These are phyloP conservation scores for Aspergillus japonicus DNA, from an alignment of 2,329 filamentous ascomycete genomes.

Conservation along the genomic window DNA sequence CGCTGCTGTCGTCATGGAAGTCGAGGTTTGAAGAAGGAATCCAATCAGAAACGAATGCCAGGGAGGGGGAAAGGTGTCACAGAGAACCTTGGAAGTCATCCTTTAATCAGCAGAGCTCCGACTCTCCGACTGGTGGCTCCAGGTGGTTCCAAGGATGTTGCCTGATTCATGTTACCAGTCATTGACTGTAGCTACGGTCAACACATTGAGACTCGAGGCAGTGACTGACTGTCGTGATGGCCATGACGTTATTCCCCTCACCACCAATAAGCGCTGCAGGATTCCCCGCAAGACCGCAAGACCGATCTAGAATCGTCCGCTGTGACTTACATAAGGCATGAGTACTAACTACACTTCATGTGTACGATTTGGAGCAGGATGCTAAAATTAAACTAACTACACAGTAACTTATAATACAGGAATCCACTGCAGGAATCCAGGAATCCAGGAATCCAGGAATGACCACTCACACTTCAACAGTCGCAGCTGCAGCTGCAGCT, in stretches of 20 bases:
- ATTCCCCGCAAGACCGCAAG: not conserved
- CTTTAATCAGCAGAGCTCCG: not conserved
- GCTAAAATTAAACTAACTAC: not conserved
- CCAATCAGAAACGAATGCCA: conserved; percentile 8
- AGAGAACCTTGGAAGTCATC: not conserved
- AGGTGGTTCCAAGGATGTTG: not conserved
- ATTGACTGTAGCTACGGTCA: too few relatives aligned
- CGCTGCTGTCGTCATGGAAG: conserved; percentile 25
- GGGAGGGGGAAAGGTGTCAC: conserved; percentile 2
- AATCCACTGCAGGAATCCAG: too few relatives aligned
- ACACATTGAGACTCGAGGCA: too few relatives aligned
- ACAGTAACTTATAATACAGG: conserved; percentile 3
- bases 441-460: too few relatives aligned
- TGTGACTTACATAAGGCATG: too few relatives aligned
- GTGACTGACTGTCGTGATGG: too few relatives aligned
- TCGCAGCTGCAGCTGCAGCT: not conserved
- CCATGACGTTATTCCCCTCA: not conserved
- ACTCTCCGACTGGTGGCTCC: not conserved
- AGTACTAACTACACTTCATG: too few relatives aligned
- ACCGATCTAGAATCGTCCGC: not conserved
- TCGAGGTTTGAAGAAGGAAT: not conserved
- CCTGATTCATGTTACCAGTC: not conserved
- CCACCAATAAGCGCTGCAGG: not conserved
- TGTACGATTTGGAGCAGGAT: too few relatives aligned
- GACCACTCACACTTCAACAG: not conserved